Conservation (phyloP, 1,284 basidiomycete species). For the Trametes sp. region DNA sequence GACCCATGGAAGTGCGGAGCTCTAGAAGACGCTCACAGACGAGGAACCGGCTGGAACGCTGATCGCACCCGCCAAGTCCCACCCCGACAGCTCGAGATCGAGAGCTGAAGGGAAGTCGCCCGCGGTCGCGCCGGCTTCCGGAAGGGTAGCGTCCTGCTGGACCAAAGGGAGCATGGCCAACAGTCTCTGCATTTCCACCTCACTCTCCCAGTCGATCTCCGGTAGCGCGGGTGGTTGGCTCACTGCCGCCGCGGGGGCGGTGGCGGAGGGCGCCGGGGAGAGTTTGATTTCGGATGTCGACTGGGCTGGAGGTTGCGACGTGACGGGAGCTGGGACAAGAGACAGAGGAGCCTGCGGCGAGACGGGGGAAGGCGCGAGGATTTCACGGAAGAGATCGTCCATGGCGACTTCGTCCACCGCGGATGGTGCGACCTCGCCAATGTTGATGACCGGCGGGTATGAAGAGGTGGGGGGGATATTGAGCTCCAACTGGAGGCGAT, state of each 20-base stretch:
- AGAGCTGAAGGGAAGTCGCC: constrained; percentile 47
- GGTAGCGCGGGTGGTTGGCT: constrained; percentile 27
- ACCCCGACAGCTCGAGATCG: constrained; percentile 45
- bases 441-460: constrained; percentile 31
- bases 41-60: constrained; percentile 29
- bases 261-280: constrained; percentile 29
- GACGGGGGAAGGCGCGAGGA: constrained; percentile 63
- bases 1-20: constrained; percentile 21
- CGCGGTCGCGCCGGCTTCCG: constrained; percentile 35
- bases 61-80: constrained; percentile 38
- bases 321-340: constrained; percentile 30
- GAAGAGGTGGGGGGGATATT: constrained; percentile 32
- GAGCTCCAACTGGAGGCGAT: constrained; percentile 42
- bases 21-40: constrained; percentile 42
- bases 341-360: constrained; percentile 46
- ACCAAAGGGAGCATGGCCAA: constrained; percentile 58
- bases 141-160: constrained; percentile 41
- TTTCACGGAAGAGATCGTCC: constrained; percentile 72
- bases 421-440: constrained; percentile 32
- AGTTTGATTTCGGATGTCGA: constrained; percentile 31
- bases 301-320: constrained; percentile 29
- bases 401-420: constrained; percentile 62
- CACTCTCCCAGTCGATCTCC: constrained; percentile 49
- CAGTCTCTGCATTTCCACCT: constrained; percentile 68
- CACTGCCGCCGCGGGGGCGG: constrained; percentile 37